Base-by-base conservation (phyloP, 331 rosid genomes). In the Spiraea crenata region DNA sequence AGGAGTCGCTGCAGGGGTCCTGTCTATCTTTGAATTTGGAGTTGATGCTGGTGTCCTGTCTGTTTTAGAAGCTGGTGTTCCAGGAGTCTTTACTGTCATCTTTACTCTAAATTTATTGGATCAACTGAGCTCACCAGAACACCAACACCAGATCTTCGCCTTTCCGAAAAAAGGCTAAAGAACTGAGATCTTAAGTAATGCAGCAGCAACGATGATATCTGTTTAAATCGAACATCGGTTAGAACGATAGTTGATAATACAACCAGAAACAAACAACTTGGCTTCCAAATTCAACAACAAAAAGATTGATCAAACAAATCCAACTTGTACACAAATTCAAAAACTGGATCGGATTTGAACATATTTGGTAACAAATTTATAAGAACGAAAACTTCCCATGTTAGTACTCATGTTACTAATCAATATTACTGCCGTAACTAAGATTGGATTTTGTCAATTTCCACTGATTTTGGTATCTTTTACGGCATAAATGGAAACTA, bases 31-130 rank as follows among this genome's bases (percentile, higher is more conserved):
- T 6, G 99, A 69, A 69, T 10, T 90, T 0, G 99, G 97, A 48
- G 99, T 95, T 67, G 99, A 84, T 37, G 75, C 88, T 0, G 95
- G 96, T 34, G 96, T 89, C 90, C 91, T 89, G 12, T 91, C 99
- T 25, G 77, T 82, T 81, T 91, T 95, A 3, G 99, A 87, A 77
- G 90, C 82, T 5, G 99, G 99, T 39, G 98, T 95, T 79, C 96
- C 98, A 50, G 99, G 99, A 63, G 98, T 82, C 77, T 83, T 86
- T 15, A 81, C 79, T 34, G 92, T 88, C 99, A 95, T 95, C 57
- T 77, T 82, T 56, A 34, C 31, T 61, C n/a, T 66, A 25, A 48
- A 38, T 75, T 9, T 51, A 19, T 46, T 17, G 4, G 4, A 4
- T 3, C 5, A 25, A 11, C 8, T 48, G 54, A 50, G 46, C 44